Evolutionary conservation across 148 eudicot genomes (phyloP), one percentile per base, ranked within the genome.

Genomic region (Heliosperma pusillum): DNA sequence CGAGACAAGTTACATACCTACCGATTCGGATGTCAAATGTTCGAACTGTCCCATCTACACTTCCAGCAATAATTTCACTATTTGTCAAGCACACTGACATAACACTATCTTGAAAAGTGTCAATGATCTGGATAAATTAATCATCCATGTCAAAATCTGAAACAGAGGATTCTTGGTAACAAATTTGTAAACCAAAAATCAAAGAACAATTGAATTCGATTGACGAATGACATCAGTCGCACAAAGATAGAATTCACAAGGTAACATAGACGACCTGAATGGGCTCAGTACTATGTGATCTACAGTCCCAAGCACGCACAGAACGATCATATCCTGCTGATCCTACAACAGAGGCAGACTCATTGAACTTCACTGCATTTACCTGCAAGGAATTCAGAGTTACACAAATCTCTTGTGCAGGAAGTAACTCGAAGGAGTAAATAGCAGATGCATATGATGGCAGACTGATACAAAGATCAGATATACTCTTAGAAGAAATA

Each of bases 281-380:
- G 44, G 98, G 96, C 81, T 94, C 96, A 69, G 93, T 90, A 80
- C 93, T 91, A 72, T 90, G 97, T 61, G 97, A 91, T 80, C 97
- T 80, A 73, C 98, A 94, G 72, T 94, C 98, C 98, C 98, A 94
- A 69, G 88, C 85, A 78, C 97, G 96, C 79, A 94, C 77, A 33
- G 96, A 91, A 61, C 88, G 96, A 80, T 94, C 97, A 81, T 91
- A 94, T n/a, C 96, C 97, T 42, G 96, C 97, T 71, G 97, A 94
- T 70, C 90, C 96, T 69, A 90, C 92, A 27, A 90, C 97, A 74
- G 96, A 88, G 27, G 96, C 82, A 86, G 84, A 84, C 67, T 91
- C 92, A 69, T 90, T 94, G 82, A 94, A 94, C 88, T 91, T 94
- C 42, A 94, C 97, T 24, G 96, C 97, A 86, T 94, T 94, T 70